Evolutionary conservation across 805 yeast genomes (phyloP), one percentile per base, ranked within the genome.

Genomic region (Yamadazyma laniorum): DNA sequence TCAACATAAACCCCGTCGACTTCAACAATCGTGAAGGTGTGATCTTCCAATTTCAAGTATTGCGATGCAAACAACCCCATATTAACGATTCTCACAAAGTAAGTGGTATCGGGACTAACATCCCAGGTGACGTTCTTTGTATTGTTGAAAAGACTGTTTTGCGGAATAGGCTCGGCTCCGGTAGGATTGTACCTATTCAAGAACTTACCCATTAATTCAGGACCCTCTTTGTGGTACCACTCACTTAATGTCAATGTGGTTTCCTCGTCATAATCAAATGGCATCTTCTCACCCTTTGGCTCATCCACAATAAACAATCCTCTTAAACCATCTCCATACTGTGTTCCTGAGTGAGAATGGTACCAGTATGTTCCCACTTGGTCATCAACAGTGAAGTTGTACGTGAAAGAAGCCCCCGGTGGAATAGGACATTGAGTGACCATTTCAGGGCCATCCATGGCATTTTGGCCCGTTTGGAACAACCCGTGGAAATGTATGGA

Each of bases 81-180:
- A 65, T 91, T 93, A 53, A 85, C 74, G 40, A 93, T 63, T 58
- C 96, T 78, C 46, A 93, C 50, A 50, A 85, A 66, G 61, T 93
- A 93, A 13, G 96, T 90, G 26, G 79, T 88, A 65, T 80, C 79
- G 6, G 98, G 95, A 66, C 85, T 56, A 39, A 91, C 95, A 6
- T 65, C 48, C 84, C 88, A 79, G n/a, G 90, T 77, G 55, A 75
- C 68, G 62, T 85, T 83, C 54, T 72, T 75, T 9, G 95, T 82
- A 57, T 89, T 88, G 67, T 91, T 91, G 61, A 89, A 70, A 52
- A 93, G 73, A 50, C 85, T 63, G 58, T 75, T 70, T 49, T 85
- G 84, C 6, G 99, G 99, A 50, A 93, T 81, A 35, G 99, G 99
- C 67, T 93, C 99, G 30, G 98, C 96, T 56, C 99, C 99, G 7